Evolutionary conservation across 192 early-diverging fungal species (phyloP).

Genomic region (Haplosporangium gracile): DNA sequence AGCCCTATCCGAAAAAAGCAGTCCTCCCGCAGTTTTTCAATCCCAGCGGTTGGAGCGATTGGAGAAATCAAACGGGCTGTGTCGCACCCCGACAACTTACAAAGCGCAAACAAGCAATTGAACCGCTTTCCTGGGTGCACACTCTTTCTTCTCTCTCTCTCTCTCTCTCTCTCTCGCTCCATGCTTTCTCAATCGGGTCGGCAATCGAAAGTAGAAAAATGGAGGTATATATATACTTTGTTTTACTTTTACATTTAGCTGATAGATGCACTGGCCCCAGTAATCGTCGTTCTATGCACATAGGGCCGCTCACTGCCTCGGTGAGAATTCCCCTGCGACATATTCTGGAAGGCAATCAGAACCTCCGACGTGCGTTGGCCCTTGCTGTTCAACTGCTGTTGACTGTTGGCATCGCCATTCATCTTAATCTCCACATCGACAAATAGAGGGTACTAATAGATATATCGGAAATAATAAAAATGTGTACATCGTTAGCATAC

Average conservation of each 20-base stretch:
- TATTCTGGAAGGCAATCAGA: conserved; percentile 46
- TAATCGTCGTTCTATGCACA: conserved; percentile 20
- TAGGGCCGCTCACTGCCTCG: conserved; percentile 9
- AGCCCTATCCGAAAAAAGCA: conserved; percentile 5
- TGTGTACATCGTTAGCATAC: background rate
- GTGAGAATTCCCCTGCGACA: conserved; percentile 15
- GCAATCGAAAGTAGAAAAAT: background rate
- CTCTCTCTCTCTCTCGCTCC: background rate
- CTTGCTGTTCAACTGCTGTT: background rate
- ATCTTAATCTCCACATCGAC: conserved; percentile 61
- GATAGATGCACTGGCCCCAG: background rate
- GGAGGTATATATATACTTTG: background rate
- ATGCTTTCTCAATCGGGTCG: background rate
- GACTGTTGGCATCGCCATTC: conserved; percentile 14
- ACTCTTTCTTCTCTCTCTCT: too few relatives aligned
- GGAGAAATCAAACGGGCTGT: background rate
- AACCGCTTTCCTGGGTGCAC: background rate
- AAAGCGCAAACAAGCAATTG: too few relatives aligned
- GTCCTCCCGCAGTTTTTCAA: conserved; percentile 9
- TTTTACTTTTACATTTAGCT: background rate
- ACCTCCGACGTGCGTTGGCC: conserved; percentile 18
- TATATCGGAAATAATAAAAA: background rate
- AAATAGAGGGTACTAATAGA: conserved; percentile 44
- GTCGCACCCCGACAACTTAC: background rate
- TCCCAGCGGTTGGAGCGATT: background rate